Evolutionary conservation across 176 grass and related monocot species (phyloP).

Genomic region (Thinopyrum elongatum): DNA sequence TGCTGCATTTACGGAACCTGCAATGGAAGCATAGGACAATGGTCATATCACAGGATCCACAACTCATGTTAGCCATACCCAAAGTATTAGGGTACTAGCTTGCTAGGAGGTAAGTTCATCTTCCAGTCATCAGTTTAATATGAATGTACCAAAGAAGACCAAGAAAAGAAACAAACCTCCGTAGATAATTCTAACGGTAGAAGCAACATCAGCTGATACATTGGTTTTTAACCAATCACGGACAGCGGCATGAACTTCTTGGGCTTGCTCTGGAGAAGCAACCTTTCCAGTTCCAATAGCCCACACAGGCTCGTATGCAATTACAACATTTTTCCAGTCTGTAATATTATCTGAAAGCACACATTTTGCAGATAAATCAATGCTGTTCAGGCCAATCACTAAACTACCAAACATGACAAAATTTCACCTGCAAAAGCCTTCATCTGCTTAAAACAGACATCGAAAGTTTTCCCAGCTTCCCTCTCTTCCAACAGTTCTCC

Average conservation of each 20-base stretch:
- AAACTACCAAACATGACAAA: background rate
- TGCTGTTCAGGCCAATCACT: background rate
- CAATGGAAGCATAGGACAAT: constrained; percentile 17
- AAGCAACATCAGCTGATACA: constrained; percentile 87
- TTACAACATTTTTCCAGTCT: constrained; percentile 81
- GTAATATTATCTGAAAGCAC: constrained; percentile 72
- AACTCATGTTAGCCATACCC: too few relatives aligned
- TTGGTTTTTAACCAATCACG: constrained; percentile 95
- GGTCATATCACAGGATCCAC: background rate
- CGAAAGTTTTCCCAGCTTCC: constrained; percentile 96
- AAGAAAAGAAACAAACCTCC: constrained; percentile 61
- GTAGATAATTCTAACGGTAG: constrained; percentile 83
- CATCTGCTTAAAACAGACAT: constrained; percentile 94
- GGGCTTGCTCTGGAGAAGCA: constrained; percentile 86
- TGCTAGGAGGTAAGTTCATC: background rate
- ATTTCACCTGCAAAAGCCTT: constrained; percentile 82
- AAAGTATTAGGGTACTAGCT: background rate
- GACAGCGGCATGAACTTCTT: constrained; percentile 87
- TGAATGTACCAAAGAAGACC: background rate
- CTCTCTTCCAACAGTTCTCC: constrained; percentile 97
- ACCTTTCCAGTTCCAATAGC: constrained; percentile 98
- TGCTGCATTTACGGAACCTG: constrained; percentile 86
- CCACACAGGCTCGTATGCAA: constrained; percentile 99
- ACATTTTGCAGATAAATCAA: constrained; percentile 24
- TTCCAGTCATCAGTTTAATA: background rate